Base-by-base conservation (phyloP, 2,329 filamentous ascomycete genomes). In the Scedosporium apiospermum region DNA sequence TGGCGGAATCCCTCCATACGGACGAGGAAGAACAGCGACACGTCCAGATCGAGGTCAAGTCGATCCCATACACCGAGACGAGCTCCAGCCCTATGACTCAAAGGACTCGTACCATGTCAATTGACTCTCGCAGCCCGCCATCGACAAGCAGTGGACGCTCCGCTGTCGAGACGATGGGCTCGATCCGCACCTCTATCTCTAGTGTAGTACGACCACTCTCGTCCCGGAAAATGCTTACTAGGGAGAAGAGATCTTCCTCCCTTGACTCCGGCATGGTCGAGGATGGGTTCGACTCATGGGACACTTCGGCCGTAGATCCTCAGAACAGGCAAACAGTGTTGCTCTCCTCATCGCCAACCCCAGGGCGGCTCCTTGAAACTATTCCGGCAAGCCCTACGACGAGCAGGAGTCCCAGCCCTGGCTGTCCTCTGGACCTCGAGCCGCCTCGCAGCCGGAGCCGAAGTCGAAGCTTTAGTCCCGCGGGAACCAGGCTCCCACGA, bases 281-380 rank as follows among this genome's bases (percentile, higher is more conserved):
- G n/a, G 86, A 89, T 65, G 83, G 84, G 1, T 91, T 91, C 68
- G 88, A 91, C 68, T 86, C 82, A 2, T 91, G 89, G 89, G 88
- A 91, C 68, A 90, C 87, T 0, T 89, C 87, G 0, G 78, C 80
- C 0, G 85, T 90, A 2, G 87, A 88, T 67, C 75, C 82, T 2
- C 82, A 87, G 66, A 82, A 80, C 66, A 80, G 84, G 30, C 82
- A 87, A 67, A 79, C 80, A 2, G 80, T 86, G 1, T 69, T 84
- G 60, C 82, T 81, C 61, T 77, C 79, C 26, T 76, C 76, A 14
- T 77, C 77, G 55, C 69, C 77, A 12, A 73, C 75, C 62, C 68
- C 76, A 64, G 71, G 75, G 41, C 80, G 80, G 34, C 81, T 82
- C 61, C 78, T 93, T 5, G 88, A 91, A 69, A 87, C 89, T 0